Conservation (phyloP, 2,329 filamentous ascomycete genomes). For the Zasmidium angulare region DNA sequence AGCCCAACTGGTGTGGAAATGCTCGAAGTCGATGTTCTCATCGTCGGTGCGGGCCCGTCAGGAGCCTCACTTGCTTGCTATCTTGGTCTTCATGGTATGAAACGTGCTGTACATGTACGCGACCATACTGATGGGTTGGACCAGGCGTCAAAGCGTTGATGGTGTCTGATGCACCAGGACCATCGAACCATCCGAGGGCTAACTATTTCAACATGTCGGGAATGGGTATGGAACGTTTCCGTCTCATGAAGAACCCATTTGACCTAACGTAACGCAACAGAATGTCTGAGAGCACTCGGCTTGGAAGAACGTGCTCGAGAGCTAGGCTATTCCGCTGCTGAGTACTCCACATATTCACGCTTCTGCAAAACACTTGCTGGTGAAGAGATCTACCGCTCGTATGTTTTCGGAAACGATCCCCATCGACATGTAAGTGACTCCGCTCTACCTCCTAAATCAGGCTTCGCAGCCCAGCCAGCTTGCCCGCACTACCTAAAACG, state of each 20-base stretch:
- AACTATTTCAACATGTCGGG: conserved; percentile 8
- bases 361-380: conserved; percentile 6
- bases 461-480: background rate
- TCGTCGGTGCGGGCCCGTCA: conserved; percentile 6
- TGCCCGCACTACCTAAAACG: too few species aligned
- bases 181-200: background rate
- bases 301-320: conserved; percentile 1
- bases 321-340: background rate
- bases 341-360: conserved; percentile 3
- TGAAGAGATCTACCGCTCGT: conserved; percentile 7
- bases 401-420: conserved; percentile 6
- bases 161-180: background rate
- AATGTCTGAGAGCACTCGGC: conserved; percentile 6
- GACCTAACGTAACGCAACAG: too few species aligned
- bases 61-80: conserved; percentile 6
- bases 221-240: background rate
- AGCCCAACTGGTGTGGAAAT: background rate
- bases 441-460: background rate
- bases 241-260: too few species aligned
- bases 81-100: conserved; percentile 1
- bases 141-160: conserved; percentile 4
- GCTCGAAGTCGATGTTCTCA: conserved; percentile 6
- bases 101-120: background rate
- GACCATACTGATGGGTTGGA: background rate
- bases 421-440: background rate